Conservation (phyloP, 139 green algal genomes). For the Parachlorella kessleri region DNA sequence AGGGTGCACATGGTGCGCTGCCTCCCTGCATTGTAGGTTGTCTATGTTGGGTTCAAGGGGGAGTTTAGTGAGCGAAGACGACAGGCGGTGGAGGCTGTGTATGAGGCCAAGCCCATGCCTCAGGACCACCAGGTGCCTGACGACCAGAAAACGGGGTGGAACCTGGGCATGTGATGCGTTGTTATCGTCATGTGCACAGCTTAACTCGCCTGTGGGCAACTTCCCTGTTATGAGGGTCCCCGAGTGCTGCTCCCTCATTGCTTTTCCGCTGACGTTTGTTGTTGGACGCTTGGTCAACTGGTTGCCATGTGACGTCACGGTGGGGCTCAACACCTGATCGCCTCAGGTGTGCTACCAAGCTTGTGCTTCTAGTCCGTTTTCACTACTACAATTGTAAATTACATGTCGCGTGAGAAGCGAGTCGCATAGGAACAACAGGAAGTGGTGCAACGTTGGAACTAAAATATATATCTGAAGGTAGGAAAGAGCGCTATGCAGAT, state of each 20-base stretch:
- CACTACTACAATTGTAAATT: too few species aligned
- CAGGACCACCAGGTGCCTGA: conserved; percentile 41
- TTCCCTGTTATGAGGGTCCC: background rate
- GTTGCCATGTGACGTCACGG: conserved; percentile 65
- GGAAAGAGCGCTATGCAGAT: too few species aligned
- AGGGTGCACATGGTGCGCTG: too few species aligned
- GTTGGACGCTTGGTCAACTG: conserved; percentile 4
- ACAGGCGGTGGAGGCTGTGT: conserved; percentile 83
- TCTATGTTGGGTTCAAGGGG: conserved; percentile 87
- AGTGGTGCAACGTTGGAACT: too few species aligned
- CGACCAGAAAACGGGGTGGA: conserved; percentile 10
- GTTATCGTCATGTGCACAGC: background rate
- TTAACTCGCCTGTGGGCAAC: background rate
- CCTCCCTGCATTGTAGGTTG: conserved; percentile 59
- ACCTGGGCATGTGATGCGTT: conserved; percentile 17
- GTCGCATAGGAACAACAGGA: too few species aligned
- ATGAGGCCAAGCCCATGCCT: conserved; percentile 76
- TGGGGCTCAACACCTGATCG: conserved; percentile 24
- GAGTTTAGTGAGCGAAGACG: conserved; percentile 74
- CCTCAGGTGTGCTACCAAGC: conserved; percentile 11
- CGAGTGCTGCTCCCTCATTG: background rate
- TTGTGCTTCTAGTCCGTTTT: too few species aligned
- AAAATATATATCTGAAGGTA: too few species aligned
- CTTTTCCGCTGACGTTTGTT: background rate
- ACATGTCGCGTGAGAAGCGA: too few species aligned